These are phyloP conservation scores for Penicillium cosmopolitanum DNA, from an alignment of 495 filamentous ascomycete genomes.

Conservation along the genomic window DNA sequence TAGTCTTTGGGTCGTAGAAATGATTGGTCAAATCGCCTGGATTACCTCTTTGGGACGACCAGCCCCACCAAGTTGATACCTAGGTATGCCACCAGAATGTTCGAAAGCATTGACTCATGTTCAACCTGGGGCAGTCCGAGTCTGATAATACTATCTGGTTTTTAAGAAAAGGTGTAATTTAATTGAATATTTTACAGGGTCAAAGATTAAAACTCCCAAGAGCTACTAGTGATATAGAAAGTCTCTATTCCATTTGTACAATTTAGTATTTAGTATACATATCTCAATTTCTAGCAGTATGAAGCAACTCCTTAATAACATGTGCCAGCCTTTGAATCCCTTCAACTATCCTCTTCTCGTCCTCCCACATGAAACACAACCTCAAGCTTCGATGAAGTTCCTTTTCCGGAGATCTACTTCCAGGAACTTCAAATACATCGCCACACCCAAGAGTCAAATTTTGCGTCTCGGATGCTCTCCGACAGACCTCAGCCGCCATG, in stretches of 20 bases:
- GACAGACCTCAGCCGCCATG: slow-evolving; percentile 47
- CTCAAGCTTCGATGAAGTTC: slow-evolving; percentile 48
- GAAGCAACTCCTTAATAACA: slow-evolving; percentile 10
- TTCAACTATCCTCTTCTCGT: slow-evolving; percentile 58
- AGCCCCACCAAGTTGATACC: neutral
- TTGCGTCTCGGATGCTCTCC: slow-evolving; percentile 47
- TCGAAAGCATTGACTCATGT: too few relatives aligned
- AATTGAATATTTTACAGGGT: too few relatives aligned
- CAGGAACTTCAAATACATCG: slow-evolving; percentile 59
- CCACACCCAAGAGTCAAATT: slow-evolving; percentile 61
- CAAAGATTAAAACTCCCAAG: too few relatives aligned
- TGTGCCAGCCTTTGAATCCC: slow-evolving; percentile 56
- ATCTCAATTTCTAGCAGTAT: neutral
- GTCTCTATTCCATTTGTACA: too few relatives aligned
- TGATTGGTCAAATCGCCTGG: slow-evolving; percentile 16
- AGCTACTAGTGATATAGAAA: too few relatives aligned
- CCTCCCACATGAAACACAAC: slow-evolving; percentile 68
- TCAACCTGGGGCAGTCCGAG: too few relatives aligned
- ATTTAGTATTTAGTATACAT: neutral
- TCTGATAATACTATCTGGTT: too few relatives aligned
- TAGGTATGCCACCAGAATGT: too few relatives aligned
- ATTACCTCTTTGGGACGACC: slow-evolving; percentile 15
- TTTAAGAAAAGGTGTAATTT: too few relatives aligned
- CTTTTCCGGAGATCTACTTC: slow-evolving; percentile 35
- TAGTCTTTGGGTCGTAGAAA: neutral